phyloP scores from a whole-genome alignment of 441 rosid genomes.

The Viola pubescens region DNA sequence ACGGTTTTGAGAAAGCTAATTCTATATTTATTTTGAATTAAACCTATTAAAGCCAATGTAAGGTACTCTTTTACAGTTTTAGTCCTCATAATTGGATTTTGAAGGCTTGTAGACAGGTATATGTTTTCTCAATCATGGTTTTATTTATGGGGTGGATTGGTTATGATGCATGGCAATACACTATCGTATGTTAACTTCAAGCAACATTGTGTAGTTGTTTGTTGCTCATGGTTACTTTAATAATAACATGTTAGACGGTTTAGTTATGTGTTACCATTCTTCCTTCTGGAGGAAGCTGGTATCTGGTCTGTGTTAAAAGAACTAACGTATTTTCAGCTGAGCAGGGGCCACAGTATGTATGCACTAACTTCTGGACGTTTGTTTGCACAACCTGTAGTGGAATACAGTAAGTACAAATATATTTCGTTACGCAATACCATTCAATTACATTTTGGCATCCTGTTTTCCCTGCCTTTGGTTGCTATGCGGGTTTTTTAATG shows the following conservation, averaged over 20 bases:
- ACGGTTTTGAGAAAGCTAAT: too few relatives aligned
- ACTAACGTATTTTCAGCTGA: constrained; percentile 21
- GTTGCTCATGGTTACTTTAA: too few relatives aligned
- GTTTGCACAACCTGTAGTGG: constrained; percentile 97
- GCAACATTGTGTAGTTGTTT: background rate
- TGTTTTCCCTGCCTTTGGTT: constrained; percentile 6
- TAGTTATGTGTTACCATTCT: background rate
- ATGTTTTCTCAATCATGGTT: too few relatives aligned
- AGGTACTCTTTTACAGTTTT: too few relatives aligned
- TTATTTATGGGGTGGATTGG: too few relatives aligned
- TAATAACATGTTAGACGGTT: too few relatives aligned
- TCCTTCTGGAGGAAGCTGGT: constrained; percentile 6
- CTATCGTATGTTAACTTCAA: too few relatives aligned
- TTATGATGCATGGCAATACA: too few relatives aligned
- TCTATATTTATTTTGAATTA: too few relatives aligned
- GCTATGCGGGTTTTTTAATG: constrained; percentile 4
- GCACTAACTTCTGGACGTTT: constrained; percentile 92
- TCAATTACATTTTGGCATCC: constrained; percentile 5
- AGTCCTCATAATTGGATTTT: too few relatives aligned
- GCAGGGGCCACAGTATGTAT: constrained; percentile 99
- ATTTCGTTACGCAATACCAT: constrained; percentile 1
- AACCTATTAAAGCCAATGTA: too few relatives aligned
- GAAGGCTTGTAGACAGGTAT: too few relatives aligned
- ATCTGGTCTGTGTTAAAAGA: constrained; percentile 7
- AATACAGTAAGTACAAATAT: constrained; percentile 64